Conservation (phyloP, 345 rosid genomes). For the Clausena lansium region DNA sequence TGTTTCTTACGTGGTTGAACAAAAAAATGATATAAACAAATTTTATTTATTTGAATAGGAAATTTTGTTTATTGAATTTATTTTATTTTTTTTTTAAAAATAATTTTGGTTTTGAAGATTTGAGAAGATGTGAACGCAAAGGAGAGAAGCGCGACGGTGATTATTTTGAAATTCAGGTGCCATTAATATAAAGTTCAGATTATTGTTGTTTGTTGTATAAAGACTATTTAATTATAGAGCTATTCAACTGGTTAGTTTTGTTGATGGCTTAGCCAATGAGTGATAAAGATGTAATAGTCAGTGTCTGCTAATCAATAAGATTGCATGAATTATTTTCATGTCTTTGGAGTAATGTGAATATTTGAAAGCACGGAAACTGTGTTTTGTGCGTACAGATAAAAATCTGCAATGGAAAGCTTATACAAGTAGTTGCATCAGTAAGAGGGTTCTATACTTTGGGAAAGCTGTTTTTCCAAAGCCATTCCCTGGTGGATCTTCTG, state of each 20-base stretch:
- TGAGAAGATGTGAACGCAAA: slow-evolving; percentile 38
- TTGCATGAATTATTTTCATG: background rate
- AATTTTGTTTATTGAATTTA: background rate
- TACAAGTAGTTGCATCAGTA: too few relatives aligned
- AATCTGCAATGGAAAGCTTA: too few relatives aligned
- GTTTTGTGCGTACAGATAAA: too few relatives aligned
- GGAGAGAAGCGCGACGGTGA: slow-evolving; percentile 46
- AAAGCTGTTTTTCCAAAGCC: too few relatives aligned
- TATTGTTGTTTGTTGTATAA: too few relatives aligned
- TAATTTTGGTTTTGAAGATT: slow-evolving; percentile 29
- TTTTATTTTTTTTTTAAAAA: background rate
- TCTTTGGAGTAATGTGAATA: background rate
- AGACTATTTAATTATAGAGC: background rate
- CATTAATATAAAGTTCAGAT: background rate
- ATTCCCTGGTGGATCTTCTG: too few relatives aligned
- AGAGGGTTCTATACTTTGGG: too few relatives aligned
- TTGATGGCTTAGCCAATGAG: background rate
- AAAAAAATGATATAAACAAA: background rate
- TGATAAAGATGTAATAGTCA: background rate
- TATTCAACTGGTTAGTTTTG: background rate
- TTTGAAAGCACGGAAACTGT: background rate
- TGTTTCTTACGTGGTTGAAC: background rate
- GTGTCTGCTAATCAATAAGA: background rate
- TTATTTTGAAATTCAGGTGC: slow-evolving; percentile 61
- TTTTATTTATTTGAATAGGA: background rate